Evolutionary conservation across 345 rosid species (phyloP).

Genomic region (Syzygium aqueum): DNA sequence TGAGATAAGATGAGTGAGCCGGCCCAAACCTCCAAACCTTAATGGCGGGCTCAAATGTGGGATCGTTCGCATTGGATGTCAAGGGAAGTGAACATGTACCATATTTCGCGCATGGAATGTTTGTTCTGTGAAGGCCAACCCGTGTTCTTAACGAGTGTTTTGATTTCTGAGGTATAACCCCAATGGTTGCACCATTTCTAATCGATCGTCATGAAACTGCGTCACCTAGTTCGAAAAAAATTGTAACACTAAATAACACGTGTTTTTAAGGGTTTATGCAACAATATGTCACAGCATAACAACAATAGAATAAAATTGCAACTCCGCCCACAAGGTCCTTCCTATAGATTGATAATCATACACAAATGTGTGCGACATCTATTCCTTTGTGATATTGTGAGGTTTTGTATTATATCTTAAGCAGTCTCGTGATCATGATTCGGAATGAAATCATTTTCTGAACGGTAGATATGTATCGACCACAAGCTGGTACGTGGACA

Average conservation of each 20-base stretch:
- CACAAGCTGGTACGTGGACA: not conserved
- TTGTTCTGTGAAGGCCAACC: not conserved
- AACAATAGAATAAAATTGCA: accelerated
- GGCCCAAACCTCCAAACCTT: not conserved
- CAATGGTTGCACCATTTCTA: not conserved
- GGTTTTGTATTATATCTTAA: not conserved
- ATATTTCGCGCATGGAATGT: not conserved
- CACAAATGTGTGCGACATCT: not conserved
- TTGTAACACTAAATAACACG: accelerated
- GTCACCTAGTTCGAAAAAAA: accelerated
- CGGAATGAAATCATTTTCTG: not conserved
- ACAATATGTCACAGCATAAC: not conserved
- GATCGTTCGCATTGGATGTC: not conserved
- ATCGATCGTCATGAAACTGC: not conserved
- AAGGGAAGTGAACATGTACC: not conserved
- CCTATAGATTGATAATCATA: not conserved
- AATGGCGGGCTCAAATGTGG: not conserved
- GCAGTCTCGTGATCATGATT: not conserved
- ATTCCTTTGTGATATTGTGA: not conserved
- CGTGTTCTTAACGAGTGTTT: not conserved
- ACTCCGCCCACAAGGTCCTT: no score
- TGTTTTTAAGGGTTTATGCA: not conserved
- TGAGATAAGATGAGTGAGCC: not conserved
- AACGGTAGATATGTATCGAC: not conserved
- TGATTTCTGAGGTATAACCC: not conserved